phyloP scores from a whole-genome alignment of 1,284 basidiomycete species.

The Cystobasidium slooffiae region DNA sequence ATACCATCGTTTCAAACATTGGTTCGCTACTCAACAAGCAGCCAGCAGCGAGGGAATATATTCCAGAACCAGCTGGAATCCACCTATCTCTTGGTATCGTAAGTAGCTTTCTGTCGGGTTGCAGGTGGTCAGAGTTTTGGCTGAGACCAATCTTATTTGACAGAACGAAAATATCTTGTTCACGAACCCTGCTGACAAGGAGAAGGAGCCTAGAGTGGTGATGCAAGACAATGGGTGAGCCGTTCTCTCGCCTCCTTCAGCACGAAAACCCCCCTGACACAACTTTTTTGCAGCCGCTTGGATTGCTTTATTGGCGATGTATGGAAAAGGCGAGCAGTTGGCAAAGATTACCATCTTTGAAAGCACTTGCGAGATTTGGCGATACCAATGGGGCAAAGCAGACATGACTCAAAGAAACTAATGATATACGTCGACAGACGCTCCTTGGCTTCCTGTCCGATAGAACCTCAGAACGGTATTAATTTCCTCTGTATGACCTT shows the following conservation, averaged over 20 bases:
- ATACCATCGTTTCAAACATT: conserved; percentile 55
- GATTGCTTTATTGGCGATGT: conserved; percentile 50
- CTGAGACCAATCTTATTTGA: not conserved
- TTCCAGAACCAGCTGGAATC: conserved; percentile 47
- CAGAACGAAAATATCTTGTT: conserved; percentile 47
- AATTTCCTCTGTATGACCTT: no score
- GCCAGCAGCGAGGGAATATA: conserved; percentile 28
- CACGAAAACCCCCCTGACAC: not conserved
- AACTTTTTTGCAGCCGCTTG: conserved; percentile 12
- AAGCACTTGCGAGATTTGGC: no score
- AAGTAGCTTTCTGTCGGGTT: not conserved
- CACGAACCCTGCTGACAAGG: conserved; percentile 46
- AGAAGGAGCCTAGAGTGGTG: conserved; percentile 44
- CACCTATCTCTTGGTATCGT: conserved; percentile 50
- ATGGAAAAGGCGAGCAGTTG: conserved; percentile 47
- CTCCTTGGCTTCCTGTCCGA: no score
- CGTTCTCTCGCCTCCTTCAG: no score
- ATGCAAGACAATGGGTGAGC: conserved; percentile 47
- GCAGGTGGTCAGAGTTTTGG: not conserved
- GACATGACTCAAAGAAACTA: no score
- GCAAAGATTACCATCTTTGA: conserved; percentile 36
- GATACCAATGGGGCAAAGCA: not conserved
- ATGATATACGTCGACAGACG: no score
- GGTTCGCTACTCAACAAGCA: conserved; percentile 53
- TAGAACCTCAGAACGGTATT: no score